phyloP scores from a whole-genome alignment of 768 basidiomycete species.

The Rhodosporidiobolus sp. region DNA sequence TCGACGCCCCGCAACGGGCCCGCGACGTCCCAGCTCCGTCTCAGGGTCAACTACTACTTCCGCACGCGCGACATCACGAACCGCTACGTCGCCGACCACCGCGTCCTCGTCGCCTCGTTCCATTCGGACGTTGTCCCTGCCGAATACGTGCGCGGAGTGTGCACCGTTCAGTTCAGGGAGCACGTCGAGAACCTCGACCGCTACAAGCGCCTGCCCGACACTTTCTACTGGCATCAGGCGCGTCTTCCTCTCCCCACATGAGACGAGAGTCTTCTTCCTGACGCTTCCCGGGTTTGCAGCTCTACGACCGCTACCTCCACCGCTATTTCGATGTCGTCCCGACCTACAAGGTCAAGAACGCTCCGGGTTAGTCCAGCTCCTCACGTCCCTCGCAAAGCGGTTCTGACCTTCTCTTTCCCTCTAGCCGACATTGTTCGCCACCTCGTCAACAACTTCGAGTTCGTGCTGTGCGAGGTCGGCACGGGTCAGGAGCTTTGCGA shows the following conservation, averaged over 20 bases:
- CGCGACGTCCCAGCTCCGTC: slow-evolving; percentile 53
- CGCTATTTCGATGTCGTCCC: slow-evolving; percentile 95
- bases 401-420: slow-evolving; percentile 50
- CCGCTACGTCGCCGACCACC: slow-evolving; percentile 74
- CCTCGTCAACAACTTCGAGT: slow-evolving; percentile 81
- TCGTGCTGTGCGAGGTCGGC: slow-evolving; percentile 91
- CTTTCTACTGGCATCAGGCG: slow-evolving; percentile 86
- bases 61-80: slow-evolving; percentile 93
- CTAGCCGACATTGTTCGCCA: slow-evolving; percentile 75
- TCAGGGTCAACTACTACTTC: slow-evolving; percentile 93
- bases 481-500: slow-evolving; percentile 87
- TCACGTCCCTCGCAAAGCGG: slow-evolving; percentile 16
- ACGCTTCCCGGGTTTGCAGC: slow-evolving; percentile 35
- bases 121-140: slow-evolving; percentile 95
- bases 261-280: too few relatives aligned
- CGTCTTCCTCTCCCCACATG: background rate
- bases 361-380: slow-evolving; percentile 59
- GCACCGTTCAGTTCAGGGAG: slow-evolving; percentile 91
- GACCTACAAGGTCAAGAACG: slow-evolving; percentile 76
- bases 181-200: slow-evolving; percentile 71
- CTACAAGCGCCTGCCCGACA: slow-evolving; percentile 90
- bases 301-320: slow-evolving; percentile 97
- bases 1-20: slow-evolving; percentile 48
- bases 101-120: slow-evolving; percentile 88
- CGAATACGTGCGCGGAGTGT: slow-evolving; percentile 84